Conservation (phyloP, 257 asterid genomes). For the Nicotiana undulata region DNA sequence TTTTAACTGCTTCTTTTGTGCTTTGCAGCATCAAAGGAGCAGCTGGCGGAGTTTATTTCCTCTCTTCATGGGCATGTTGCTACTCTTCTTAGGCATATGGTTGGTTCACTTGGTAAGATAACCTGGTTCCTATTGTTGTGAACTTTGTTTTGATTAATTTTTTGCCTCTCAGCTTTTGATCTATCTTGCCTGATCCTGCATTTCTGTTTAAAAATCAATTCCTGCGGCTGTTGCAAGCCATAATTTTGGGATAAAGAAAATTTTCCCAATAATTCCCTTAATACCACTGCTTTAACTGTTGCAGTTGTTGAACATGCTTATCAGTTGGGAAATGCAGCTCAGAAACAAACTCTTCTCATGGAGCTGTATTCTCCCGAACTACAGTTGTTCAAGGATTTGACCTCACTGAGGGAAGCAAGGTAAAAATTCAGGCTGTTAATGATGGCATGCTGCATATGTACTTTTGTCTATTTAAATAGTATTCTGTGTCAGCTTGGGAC, state of each 20-base stretch:
- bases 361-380: conserved; percentile 91
- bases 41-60: conserved; percentile 60
- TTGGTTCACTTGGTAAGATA: conserved; percentile 82
- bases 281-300: conserved; percentile 2
- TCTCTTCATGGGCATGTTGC: conserved; percentile 84
- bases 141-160: background rate
- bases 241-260: background rate
- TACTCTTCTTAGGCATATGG: conserved; percentile 78
- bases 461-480: background rate
- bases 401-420: conserved; percentile 63
- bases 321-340: conserved; percentile 70
- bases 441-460: background rate
- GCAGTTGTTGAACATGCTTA: conserved; percentile 88
- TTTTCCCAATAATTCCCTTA: background rate
- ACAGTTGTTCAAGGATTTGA: conserved; percentile 75
- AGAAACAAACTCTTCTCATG: conserved; percentile 77
- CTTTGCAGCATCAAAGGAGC: conserved; percentile 72
- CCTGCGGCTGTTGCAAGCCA: background rate
- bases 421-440: conserved; percentile 8
- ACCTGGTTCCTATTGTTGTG: background rate
- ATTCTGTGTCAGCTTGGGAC: background rate
- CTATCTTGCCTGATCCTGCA: background rate
- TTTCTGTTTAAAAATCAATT: background rate
- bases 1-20: background rate
- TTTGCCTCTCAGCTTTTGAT: background rate